phyloP scores from a whole-genome alignment of 106 monocot genomes.

The Chionographis japonica region DNA sequence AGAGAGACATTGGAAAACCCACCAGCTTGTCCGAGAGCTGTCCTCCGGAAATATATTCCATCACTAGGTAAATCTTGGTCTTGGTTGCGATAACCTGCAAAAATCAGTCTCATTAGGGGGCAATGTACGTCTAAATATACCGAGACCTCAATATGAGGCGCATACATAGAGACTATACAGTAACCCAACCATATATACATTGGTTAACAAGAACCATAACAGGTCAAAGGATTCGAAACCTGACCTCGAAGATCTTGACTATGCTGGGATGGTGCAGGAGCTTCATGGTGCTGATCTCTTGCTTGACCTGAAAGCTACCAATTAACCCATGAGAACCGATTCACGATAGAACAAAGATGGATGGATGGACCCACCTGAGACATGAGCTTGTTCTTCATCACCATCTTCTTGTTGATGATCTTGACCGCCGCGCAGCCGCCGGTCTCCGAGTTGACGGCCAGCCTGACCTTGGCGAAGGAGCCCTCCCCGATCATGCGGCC shows the following conservation, averaged over 20 bases:
- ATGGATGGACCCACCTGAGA: conserved; percentile 57
- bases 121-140: no score
- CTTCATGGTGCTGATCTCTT: conserved; percentile 78
- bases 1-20: background rate
- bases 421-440: conserved; percentile 50
- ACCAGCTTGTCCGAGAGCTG: conserved; percentile 69
- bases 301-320: conserved; percentile 71
- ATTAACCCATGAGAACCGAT: no score
- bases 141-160: no score
- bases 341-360: no score
- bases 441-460: conserved; percentile 46
- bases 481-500: conserved; percentile 60
- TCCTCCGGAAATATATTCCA: conserved; percentile 76
- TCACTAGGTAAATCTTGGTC: conserved; percentile 66
- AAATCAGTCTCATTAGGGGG: background rate
- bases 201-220: background rate
- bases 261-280: conserved; percentile 68
- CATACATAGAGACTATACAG: no score
- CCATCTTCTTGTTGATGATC: conserved; percentile 68
- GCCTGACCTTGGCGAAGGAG: conserved; percentile 67
- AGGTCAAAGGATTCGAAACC: no score
- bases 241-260: conserved; percentile 57
- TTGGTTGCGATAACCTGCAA: conserved; percentile 57
- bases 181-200: no score
- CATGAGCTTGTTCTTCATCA: conserved; percentile 42